Conservation (phyloP, 106 monocot genomes). For the Apostasia shenzhenica region DNA sequence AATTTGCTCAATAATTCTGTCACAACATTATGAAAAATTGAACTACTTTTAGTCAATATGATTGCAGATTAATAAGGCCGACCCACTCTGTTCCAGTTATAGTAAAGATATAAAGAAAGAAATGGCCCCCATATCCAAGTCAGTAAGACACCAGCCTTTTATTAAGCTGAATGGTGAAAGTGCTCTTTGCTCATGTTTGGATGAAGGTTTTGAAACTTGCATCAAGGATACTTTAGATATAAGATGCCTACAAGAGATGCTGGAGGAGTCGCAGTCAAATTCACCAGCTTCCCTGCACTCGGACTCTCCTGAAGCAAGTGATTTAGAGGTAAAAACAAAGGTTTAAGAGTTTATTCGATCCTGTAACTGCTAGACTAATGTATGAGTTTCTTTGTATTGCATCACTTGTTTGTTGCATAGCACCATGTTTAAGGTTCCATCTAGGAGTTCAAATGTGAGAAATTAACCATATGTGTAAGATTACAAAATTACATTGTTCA, state of each 20-base stretch:
- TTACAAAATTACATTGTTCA: neutral
- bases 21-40: too few species aligned
- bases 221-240: constrained; percentile 44
- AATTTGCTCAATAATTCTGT: too few species aligned
- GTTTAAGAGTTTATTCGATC: neutral
- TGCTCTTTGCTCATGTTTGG: constrained; percentile 11
- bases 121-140: constrained; percentile 13
- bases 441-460: neutral
- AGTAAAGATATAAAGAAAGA: constrained; percentile 16
- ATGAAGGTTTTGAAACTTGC: constrained; percentile 29
- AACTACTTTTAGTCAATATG: neutral
- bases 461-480: neutral
- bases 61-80: constrained; percentile 28
- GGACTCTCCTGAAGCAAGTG: constrained; percentile 48
- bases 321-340: constrained; percentile 59
- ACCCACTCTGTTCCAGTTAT: constrained; percentile 9
- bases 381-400: too few species aligned
- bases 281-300: constrained; percentile 53
- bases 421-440: neutral
- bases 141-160: constrained; percentile 9
- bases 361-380: too few species aligned
- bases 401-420: too few species aligned
- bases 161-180: constrained; percentile 18
- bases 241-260: constrained; percentile 84
- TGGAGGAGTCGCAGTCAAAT: constrained; percentile 84